A percentile compares a stretch with the other conserved stretches of the same genome.
These are phyloP conservation scores for Candida yuanshanica DNA, from an alignment of 805 yeast species.

Conservation along the genomic window DNA sequence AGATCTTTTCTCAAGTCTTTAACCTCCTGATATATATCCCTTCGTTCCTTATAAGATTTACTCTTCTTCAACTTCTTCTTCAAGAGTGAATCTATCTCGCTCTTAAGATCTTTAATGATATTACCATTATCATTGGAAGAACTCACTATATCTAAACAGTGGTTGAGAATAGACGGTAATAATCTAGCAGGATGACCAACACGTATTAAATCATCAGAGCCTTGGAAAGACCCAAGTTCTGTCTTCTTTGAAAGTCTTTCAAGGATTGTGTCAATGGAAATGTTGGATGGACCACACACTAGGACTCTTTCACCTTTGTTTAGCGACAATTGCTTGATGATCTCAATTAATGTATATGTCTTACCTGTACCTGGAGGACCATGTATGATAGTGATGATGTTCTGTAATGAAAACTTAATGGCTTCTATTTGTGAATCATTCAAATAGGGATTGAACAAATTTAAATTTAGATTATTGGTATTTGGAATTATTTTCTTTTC, in stretches of 20 bases:
- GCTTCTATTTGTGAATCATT: conserved; percentile 65
- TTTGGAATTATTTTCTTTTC: conserved; percentile 29
- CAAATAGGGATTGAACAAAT: conserved; percentile 22
- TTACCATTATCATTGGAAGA: conserved; percentile 52
- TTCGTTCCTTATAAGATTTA: conserved; percentile 58
- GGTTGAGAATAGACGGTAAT: conserved; percentile 51
- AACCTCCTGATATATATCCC: conserved; percentile 61
- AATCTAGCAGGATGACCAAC: conserved; percentile 94
- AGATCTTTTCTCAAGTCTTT: conserved; percentile 68
- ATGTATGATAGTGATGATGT: conserved; percentile 57
- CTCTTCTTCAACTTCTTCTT: conserved; percentile 54
- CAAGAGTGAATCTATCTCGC: conserved; percentile 57
- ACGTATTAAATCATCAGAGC: conserved; percentile 52
- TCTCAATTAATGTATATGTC: conserved; percentile 79
- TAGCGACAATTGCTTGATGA: conserved; percentile 67
- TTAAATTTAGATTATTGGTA: conserved; percentile 9
- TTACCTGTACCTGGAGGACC: conserved; percentile 83
- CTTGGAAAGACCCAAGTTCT: conserved; percentile 11
- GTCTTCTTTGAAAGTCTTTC: conserved; percentile 51
- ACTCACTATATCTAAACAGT: conserved; percentile 71
- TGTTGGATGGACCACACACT: conserved; percentile 92
- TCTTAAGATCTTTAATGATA: conserved; percentile 59
- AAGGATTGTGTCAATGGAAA: conserved; percentile 84
- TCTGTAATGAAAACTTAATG: conserved; percentile 54
- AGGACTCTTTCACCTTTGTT: conserved; percentile 55